Evolutionary conservation across 129 eudicot genomes (phyloP), one percentile per base, ranked within the genome.

Genomic region (Flaveria trinervia): DNA sequence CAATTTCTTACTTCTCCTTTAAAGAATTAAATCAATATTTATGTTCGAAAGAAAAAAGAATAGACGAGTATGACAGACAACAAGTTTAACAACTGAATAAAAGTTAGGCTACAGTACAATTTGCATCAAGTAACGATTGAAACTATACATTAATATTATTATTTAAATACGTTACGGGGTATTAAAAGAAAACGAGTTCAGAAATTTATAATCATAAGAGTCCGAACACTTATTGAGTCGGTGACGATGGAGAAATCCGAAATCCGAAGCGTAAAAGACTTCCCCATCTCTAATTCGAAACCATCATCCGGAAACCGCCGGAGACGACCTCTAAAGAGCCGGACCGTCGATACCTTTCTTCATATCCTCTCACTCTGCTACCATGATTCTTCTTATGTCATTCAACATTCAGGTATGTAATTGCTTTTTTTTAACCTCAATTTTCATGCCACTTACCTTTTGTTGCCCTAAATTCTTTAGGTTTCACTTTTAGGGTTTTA

Each of bases 261-360:
- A 50, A 51, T 36, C 52, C 55, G 55, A 66, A 51, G 65, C 80
- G 65, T 65, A 33, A 16, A 18, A 28, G 11, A 50, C 15, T 54
- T 41, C 23, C 65, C 74, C 67, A 52, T 51, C 46, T 30, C 68
- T 23, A 20, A 43, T 20, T 12, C 41, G 54, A 73, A 57, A 33
- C 4, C 30, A 26, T 26, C 30, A 2, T 39, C 56, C 9, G 56
- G 55, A 1, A 64, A 7, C 16, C 72, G 65, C 5, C 65, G 72
- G 51, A 49, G 64, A 65, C 8, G 36, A 39, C 50, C 72, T 30
- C 72, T 76, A 22, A 50, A 14, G 80, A 76, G 80, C 72, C 30
- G 39, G 22, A 64, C 80, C 3, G 80, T 20, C 1, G 80, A 76
- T 33, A 76, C 51, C 20, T 61, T 76, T 65, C 22, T 64, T 48